Evolutionary conservation across 2,329 filamentous ascomycete species (phyloP).

Genomic region (Zymoseptoria tritici): DNA sequence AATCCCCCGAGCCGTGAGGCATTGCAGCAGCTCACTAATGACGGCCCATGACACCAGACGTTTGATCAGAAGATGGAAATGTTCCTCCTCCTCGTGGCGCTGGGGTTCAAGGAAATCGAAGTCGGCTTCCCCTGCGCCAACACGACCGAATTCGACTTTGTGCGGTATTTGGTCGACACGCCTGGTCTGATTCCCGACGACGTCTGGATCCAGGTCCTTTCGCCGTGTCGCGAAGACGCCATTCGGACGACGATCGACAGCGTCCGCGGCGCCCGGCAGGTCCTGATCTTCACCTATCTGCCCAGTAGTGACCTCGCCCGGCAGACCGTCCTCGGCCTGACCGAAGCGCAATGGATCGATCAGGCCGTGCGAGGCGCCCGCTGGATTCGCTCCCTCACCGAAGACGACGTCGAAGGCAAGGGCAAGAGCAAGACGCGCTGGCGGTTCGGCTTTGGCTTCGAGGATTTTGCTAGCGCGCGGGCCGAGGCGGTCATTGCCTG

Average conservation of each 20-base stretch:
- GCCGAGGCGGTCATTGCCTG: neutral
- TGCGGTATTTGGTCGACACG: neutral
- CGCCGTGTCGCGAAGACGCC: neutral
- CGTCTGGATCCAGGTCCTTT: neutral
- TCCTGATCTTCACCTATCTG: neutral
- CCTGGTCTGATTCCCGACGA: neutral
- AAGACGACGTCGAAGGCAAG: too few species aligned
- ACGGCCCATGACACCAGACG: neutral
- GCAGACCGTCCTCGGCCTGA: neutral
- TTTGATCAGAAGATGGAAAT: neutral
- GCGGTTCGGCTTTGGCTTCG: neutral
- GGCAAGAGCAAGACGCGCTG: neutral
- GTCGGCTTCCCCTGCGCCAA: neutral
- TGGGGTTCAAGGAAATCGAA: conserved; percentile 1
- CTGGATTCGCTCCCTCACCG: neutral
- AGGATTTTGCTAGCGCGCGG: neutral
- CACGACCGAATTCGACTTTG: neutral
- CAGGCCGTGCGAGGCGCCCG: neutral
- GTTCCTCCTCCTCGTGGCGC: neutral
- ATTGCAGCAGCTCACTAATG: too few species aligned
- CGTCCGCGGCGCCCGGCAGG: neutral
- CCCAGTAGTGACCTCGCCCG: neutral
- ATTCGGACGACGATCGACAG: neutral
- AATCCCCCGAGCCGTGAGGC: neutral
- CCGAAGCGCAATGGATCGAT: neutral